Evolutionary conservation across 2,329 filamentous ascomycete species (phyloP), one percentile per base, ranked within the genome.

Genomic region (Penicillium sp.): DNA sequence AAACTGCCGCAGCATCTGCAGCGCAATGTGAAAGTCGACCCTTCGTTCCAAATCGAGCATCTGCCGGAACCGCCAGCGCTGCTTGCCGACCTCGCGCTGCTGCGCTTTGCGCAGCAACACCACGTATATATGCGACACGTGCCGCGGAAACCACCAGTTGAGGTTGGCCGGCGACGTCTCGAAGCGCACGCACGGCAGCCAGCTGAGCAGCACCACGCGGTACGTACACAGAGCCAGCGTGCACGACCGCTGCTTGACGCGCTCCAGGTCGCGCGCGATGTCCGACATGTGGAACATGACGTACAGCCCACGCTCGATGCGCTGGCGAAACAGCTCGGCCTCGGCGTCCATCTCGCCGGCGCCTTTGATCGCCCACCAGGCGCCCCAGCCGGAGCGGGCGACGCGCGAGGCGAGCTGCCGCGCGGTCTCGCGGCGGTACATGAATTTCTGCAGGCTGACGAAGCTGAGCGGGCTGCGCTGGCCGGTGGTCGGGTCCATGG

Each of bases 271-370:
- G 8, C 59, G 59, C 11, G 61, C 62, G n/a, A 66, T 65, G 35
- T 68, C 66, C 14, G 65, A 59, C 63, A 68, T 66, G 47, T 68
- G 66, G 50, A 68, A 67, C 30, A 67, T 63, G 23, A 67, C 66
- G 40, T 64, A 63, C 5, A 68, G 42, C 5, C 66, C 66, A n/a
- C 64, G 60, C 52, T 67, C 64, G 28, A 68, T 52, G 16, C 64
- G 63, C 47, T 62, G 59, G 24, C 63, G 60, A 24, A 68, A 64
- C 38, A 65, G 40, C 35, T 68, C 65, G n/a, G 65, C 65, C 5
- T 65, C 61, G 33, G 64, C 61, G 28, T 67, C 59, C 65, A 67
- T 64, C 46, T 66, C 63, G 11, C 61, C 64, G 6, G 64, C 60
- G 33, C 62, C 61, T 28, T 61, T 63, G 52, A 66, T 60, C 47